These are phyloP conservation scores for Blakeslea trispora DNA, from an alignment of 371 early-diverging fungal species.

Conservation along the genomic window DNA sequence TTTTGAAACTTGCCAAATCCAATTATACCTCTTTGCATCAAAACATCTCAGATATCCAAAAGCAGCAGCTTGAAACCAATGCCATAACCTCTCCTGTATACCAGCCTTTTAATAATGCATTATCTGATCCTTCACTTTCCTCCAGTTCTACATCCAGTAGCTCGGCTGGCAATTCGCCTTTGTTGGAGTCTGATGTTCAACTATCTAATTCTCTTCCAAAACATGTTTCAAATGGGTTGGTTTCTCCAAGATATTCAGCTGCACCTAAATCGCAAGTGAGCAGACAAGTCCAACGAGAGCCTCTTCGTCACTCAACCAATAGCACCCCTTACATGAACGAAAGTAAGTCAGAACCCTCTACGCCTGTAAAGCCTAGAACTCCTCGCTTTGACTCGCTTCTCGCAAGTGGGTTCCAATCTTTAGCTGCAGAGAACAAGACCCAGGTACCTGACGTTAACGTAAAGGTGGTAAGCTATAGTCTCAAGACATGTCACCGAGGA, in stretches of 20 bases:
- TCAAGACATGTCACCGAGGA: conserved; percentile 69
- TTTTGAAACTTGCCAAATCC: conserved; percentile 15
- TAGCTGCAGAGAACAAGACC: conserved; percentile 7
- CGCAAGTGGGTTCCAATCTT: conserved; percentile 9
- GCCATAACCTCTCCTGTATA: background rate
- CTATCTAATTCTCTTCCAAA: background rate
- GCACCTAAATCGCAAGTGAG: background rate
- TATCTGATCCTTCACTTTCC: background rate
- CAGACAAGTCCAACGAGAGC: background rate
- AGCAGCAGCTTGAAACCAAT: background rate
- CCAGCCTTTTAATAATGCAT: background rate
- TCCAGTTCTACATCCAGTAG: background rate
- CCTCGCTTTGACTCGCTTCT: conserved; percentile 20
- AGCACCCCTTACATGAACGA: background rate
- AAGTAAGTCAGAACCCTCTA: conserved; percentile 18
- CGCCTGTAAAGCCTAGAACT: conserved; percentile 14
- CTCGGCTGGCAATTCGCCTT: background rate
- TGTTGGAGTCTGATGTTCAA: background rate
- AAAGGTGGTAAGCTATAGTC: conserved; percentile 64
- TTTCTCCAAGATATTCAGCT: background rate
- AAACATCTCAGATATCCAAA: background rate
- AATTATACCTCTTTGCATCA: conserved; percentile 7
- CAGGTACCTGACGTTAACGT: conserved; percentile 45
- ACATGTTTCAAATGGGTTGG: background rate
- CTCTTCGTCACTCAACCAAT: background rate